phyloP scores from a whole-genome alignment of 352 stramenopile species.

The Phytophthora capsici region DNA sequence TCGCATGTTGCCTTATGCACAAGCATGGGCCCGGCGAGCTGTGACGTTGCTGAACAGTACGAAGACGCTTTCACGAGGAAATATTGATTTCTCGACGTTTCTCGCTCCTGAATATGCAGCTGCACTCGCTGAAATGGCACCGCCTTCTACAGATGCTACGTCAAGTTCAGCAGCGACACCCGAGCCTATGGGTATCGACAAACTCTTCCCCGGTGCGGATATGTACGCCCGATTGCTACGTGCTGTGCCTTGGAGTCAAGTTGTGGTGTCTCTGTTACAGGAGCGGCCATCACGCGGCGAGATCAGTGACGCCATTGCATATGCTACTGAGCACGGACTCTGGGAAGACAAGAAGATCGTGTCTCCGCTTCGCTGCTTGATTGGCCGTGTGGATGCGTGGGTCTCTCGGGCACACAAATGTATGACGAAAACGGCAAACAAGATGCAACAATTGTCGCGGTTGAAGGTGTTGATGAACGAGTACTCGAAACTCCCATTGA shows the following conservation, averaged over 20 bases:
- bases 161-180: slow-evolving; percentile 1
- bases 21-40: slow-evolving; percentile 60
- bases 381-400: slow-evolving; percentile 81
- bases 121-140: slow-evolving; percentile 42
- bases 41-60: slow-evolving; percentile 64
- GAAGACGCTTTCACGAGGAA: slow-evolving; percentile 39
- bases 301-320: slow-evolving; percentile 64
- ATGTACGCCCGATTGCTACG: slow-evolving; percentile 72
- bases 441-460: slow-evolving; percentile 61
- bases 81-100: slow-evolving; percentile 42
- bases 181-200: slow-evolving; percentile 46
- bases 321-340: slow-evolving; percentile 63
- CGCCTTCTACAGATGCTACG: slow-evolving; percentile 10
- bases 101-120: slow-evolving; percentile 56
- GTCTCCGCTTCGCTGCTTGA: slow-evolving; percentile 67
- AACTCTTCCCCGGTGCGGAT: slow-evolving; percentile 73
- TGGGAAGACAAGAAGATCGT: slow-evolving; percentile 82
- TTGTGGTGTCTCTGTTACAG: slow-evolving; percentile 78
- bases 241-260: slow-evolving; percentile 73
- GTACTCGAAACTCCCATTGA: slow-evolving; percentile 89
- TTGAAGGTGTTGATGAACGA: slow-evolving; percentile 86
- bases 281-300: slow-evolving; percentile 73
- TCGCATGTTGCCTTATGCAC: slow-evolving; percentile 60
- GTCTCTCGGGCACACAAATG: slow-evolving; percentile 83
- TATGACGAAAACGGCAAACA: slow-evolving; percentile 65